Percentiles rank a stretch among this genome's conserved stretches.
Evolutionary conservation across 768 basidiomycete genomes (phyloP).

Genomic region (Termitomyces bulborhizus): DNA sequence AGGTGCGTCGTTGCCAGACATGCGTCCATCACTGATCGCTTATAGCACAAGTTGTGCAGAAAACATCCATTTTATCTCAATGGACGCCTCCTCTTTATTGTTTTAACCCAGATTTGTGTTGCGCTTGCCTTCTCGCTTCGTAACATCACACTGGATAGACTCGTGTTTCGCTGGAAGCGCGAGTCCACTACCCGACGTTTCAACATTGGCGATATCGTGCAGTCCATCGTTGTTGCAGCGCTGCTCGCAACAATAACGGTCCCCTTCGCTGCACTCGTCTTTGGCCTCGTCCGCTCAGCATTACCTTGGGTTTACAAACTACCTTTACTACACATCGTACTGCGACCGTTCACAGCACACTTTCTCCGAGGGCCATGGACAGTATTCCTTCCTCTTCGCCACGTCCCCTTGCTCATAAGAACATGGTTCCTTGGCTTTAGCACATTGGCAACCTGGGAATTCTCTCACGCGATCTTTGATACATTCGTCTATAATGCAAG

Average conservation of each 20-base stretch:
- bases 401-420: slow-evolving; percentile 38
- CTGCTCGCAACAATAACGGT: slow-evolving; percentile 35
- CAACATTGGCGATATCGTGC: slow-evolving; percentile 16
- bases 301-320: slow-evolving; percentile 49
- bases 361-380: slow-evolving; percentile 56
- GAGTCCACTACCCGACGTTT: slow-evolving; percentile 10
- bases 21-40: neutral
- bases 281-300: slow-evolving; percentile 39
- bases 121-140: slow-evolving; percentile 46
- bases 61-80: slow-evolving; percentile 75
- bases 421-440: slow-evolving; percentile 45
- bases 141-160: slow-evolving; percentile 58
- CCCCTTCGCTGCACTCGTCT: slow-evolving; percentile 32
- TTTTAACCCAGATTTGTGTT: slow-evolving; percentile 44
- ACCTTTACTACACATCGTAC: slow-evolving; percentile 41
- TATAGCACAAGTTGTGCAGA: slow-evolving; percentile 25
- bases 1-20: slow-evolving; percentile 34
- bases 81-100: slow-evolving; percentile 56
- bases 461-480: slow-evolving; percentile 55
- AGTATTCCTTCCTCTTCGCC: slow-evolving; percentile 39
- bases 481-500: slow-evolving; percentile 50
- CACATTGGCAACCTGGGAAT: slow-evolving; percentile 59
- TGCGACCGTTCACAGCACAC: slow-evolving; percentile 61
- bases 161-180: slow-evolving; percentile 37
- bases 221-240: slow-evolving; percentile 30